Base-by-base conservation (phyloP, 306 rosid species). In the Rosa persica region DNA sequence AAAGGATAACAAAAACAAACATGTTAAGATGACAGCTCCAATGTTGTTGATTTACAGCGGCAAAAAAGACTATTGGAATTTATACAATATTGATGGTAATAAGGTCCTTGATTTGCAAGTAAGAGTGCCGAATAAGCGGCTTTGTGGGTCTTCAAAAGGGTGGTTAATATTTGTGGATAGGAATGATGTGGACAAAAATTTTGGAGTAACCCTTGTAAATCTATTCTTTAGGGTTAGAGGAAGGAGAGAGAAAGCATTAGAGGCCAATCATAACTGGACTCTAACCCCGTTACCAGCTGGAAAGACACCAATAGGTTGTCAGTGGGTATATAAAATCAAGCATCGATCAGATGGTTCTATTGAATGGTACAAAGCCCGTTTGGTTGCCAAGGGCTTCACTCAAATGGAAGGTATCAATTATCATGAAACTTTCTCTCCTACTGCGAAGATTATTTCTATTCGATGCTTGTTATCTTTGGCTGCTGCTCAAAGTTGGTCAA, bases 141-240 rank as follows among this genome's bases (percentile, higher is more conserved):
- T 74, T 20, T 3, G 40, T 57, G 78, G 78, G 0, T 74, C 78
- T 20, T 74, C 78, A 4, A 5, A 55, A 40, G 78, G 40, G 9
- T 74, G 68, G 78, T 23, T 74, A 5, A 16, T 74, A n/a, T 7
- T 19, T 17, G 11, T 54, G 27, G 12, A 16, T 0, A 6, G 61
- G 25, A 54, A 54, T n/a, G 11, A 2, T 20, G 54, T 12, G 40
- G 8, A 58, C 12, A 13, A 58, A 3, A 25, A 40, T 15, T 23
- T 10, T 16, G 46, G 42, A 1, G 40, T 74, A 23, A 74, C 69
- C 20, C 40, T 58, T 4, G 20, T 36, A 6, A 57, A 39, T 39
- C 78, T 38, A 4, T 58, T 20, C 17, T 10, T 6, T 22, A 38
- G 15, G 64, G 15, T 57, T 22, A n/a, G 9, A 9, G 64, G 64